Percentiles rank a stretch among this genome's conserved stretches.
Conservation (phyloP, 495 filamentous ascomycete species). For the Aspergillus ostianus region DNA sequence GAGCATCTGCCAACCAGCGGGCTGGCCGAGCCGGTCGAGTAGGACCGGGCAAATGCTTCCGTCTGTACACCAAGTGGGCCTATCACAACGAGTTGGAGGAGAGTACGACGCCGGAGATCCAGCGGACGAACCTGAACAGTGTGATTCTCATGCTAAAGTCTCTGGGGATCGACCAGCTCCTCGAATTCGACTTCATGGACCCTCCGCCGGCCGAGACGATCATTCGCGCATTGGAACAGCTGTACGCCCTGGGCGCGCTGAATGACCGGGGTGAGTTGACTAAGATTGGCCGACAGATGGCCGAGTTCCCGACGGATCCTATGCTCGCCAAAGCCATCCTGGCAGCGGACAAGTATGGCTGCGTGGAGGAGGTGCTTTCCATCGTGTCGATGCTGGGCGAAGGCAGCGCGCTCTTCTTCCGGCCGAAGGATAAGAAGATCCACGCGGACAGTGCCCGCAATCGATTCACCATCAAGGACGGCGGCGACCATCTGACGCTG, state of each 20-base stretch:
- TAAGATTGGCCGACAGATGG: constrained; percentile 91
- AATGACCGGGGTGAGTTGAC: constrained; percentile 90
- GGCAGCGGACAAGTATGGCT: constrained; percentile 83
- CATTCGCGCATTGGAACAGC: constrained; percentile 84
- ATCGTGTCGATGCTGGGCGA: constrained; percentile 95
- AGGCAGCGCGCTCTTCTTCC: constrained; percentile 84
- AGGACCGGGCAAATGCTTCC: constrained; percentile 91
- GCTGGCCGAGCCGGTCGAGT: constrained; percentile 91
- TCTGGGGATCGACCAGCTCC: constrained; percentile 88
- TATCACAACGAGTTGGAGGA: constrained; percentile 95
- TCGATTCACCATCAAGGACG: constrained; percentile 88
- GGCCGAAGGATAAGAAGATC: constrained; percentile 96
- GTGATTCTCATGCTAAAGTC: constrained; percentile 86
- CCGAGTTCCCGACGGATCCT: constrained; percentile 91
- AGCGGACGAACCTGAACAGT: constrained; percentile 80
- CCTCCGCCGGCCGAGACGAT: constrained; percentile 88
- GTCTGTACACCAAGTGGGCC: constrained; percentile 91
- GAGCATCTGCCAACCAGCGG: constrained; percentile 92
- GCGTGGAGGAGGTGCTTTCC: constrained; percentile 92
- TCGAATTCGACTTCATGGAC: constrained; percentile 97
- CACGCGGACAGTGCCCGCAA: constrained; percentile 91
- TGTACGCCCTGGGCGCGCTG: constrained; percentile 88
- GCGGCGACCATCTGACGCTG: constrained; percentile 85
- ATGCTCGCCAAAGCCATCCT: constrained; percentile 92
- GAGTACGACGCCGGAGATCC: constrained; percentile 91